Percentiles rank a stretch among this genome's conserved stretches.
Evolutionary conservation across 192 early-diverging fungal genomes (phyloP).

Genomic region (Irineochytrium annulatum): DNA sequence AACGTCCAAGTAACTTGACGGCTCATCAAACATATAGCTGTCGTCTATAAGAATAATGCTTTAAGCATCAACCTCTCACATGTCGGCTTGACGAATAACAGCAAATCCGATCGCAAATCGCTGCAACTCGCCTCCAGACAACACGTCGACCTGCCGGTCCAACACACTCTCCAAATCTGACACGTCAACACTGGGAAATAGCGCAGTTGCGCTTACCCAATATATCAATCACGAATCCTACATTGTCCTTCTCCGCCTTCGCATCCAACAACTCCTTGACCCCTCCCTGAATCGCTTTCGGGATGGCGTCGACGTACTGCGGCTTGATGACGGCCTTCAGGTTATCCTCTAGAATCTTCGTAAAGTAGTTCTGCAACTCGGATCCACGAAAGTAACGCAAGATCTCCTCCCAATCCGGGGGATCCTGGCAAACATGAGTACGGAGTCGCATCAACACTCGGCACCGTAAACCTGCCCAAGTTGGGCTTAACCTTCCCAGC

Average conservation of each 20-base stretch:
- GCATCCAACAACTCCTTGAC: conserved; percentile 69
- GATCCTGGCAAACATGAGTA: conserved; percentile 38
- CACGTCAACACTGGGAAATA: not conserved
- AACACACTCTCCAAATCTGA: conserved; percentile 79
- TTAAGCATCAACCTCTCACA: conserved; percentile 47
- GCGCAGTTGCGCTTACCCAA: conserved; percentile 42
- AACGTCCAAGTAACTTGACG: conserved; percentile 95
- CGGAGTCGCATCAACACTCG: not conserved
- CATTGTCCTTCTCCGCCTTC: conserved; percentile 72
- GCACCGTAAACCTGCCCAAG: conserved; percentile 71
- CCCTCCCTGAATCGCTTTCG: conserved; percentile 71
- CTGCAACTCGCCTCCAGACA: conserved; percentile 62
- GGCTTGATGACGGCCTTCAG: conserved; percentile 92
- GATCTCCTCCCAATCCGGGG: conserved; percentile 96
- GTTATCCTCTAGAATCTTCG: conserved; percentile 95
- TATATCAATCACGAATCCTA: conserved; percentile 65
- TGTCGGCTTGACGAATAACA: conserved; percentile 78
- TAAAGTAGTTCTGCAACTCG: conserved; percentile 98
- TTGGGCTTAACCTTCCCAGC: conserved; percentile 94
- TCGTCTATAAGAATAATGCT: not conserved
- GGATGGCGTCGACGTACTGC: conserved; percentile 91
- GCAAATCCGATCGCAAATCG: conserved; percentile 92
- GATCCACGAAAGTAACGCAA: conserved; percentile 93
- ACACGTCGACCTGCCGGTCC: conserved; percentile 49
- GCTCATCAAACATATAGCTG: conserved; percentile 98